These are phyloP conservation scores for Pyrus pyrifolia DNA, from an alignment of 306 rosid species.

Conservation along the genomic window DNA sequence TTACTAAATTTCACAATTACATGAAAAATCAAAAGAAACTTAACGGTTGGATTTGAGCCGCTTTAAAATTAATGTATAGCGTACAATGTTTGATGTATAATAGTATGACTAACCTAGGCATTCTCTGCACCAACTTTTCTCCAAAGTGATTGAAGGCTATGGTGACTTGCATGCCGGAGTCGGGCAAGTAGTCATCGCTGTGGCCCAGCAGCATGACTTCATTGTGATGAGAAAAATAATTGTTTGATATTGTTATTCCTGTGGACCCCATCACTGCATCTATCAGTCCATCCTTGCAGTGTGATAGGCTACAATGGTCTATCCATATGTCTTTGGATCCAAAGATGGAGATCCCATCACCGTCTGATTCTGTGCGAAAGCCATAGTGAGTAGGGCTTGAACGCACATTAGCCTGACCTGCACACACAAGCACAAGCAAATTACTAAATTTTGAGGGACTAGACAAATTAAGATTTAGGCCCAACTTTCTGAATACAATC, in stretches of 20 bases:
- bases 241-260: constrained; percentile 75
- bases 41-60: too few relatives aligned
- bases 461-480: too few relatives aligned
- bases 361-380: constrained; percentile 65
- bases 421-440: neutral
- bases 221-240: constrained; percentile 69
- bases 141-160: constrained; percentile 94
- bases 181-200: constrained; percentile 60
- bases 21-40: too few relatives aligned
- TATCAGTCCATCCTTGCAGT: constrained; percentile 76
- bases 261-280: constrained; percentile 95
- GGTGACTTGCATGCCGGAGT: constrained; percentile 80
- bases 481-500: neutral
- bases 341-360: constrained; percentile 77
- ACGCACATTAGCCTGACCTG: constrained; percentile 60
- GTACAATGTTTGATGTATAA: too few relatives aligned
- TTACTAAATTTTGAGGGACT: neutral
- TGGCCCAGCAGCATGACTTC: constrained; percentile 88
- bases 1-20: too few relatives aligned
- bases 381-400: constrained; percentile 73
- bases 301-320: constrained; percentile 77
- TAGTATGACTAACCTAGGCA: constrained; percentile 42
- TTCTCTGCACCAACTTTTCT: constrained; percentile 62
- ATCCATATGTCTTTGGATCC: constrained; percentile 74
- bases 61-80: too few relatives aligned